Evolutionary conservation across 305 asterid species (phyloP), one percentile per base, ranked within the genome.

Genomic region (Fraxinus floribunda): DNA sequence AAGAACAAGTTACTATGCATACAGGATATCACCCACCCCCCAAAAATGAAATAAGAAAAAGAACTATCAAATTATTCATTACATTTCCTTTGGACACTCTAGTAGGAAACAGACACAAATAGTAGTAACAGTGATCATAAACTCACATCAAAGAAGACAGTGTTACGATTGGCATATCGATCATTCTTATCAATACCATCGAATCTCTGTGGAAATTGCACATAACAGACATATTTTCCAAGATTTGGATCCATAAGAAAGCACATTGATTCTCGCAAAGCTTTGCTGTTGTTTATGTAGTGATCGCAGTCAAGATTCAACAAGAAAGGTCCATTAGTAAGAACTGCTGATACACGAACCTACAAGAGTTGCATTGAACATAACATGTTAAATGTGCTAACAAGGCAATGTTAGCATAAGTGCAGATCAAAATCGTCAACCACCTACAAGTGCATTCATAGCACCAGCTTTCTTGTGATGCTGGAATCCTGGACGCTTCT

Each of bases 401-500:
- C 82, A 80, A 57, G 81, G 70, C 29, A 72, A 78, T 77, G 75
- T 70, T 29, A 70, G 30, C 32, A 44, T 29, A 77, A 66, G 41
- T 32, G 60, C 3, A 78, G 71, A 41, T 30, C 22, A 83, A 78
- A 80, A 39, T 80, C 41, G 32, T 78, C 16, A 75, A 83, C 83
- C 81, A 90, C 97, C 90, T 88, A 95, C 98, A 86, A 95, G 97
- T 82, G 99, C 90, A 94, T 95, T 95, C 99, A 95, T 95, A 71
- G 99, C 99, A 87, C 99, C 99, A 60, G 99, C 99, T 89, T 95
- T 95, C 90, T 95, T 95, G 91, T 95, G 99, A 93, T 94, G 98
- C 88, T 94, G 98, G 89, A 93, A 95, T 30, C 99, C 99, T 55
- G 98, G 98, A 55, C 99, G 97, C 91, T 95, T 95, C 89, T 95